Conservation (phyloP, 192 early-diverging fungal genomes). For the Rhizoclosmatium globosum region DNA sequence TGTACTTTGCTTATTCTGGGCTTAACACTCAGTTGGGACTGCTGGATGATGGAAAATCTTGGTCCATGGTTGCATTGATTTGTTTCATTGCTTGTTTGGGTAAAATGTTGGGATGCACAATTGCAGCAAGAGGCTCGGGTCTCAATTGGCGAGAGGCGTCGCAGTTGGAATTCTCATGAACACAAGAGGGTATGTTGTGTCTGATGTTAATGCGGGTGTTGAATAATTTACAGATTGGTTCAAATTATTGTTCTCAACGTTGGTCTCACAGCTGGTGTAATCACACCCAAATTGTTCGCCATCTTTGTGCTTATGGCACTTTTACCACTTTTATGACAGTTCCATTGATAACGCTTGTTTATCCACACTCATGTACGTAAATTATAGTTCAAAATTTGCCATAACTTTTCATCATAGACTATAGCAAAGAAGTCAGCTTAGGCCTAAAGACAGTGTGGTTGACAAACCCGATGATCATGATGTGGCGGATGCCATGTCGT, state of each 20-base stretch:
- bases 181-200: conserved; percentile 79
- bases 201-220: too few species aligned
- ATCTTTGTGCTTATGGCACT: background rate
- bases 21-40: conserved; percentile 83
- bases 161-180: conserved; percentile 93
- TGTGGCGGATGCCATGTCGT: too few species aligned
- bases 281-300: conserved; percentile 54
- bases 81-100: conserved; percentile 81
- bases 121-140: conserved; percentile 49
- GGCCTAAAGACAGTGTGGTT: background rate
- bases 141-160: conserved; percentile 84
- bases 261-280: conserved; percentile 81
- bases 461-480: background rate
- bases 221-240: conserved; percentile 57
- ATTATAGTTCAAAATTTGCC: too few species aligned
- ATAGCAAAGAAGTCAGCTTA: background rate
- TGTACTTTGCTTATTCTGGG: conserved; percentile 92
- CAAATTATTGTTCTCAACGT: conserved; percentile 95
- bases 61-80: conserved; percentile 81
- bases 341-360: too few species aligned
- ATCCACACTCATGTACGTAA: conserved; percentile 51
- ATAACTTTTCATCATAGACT: background rate
- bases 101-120: conserved; percentile 82
- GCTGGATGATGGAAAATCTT: conserved; percentile 73
- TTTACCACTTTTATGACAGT: too few species aligned